Conservation (phyloP, 257 asterid genomes). For the Oldenlandia corymbosa region DNA sequence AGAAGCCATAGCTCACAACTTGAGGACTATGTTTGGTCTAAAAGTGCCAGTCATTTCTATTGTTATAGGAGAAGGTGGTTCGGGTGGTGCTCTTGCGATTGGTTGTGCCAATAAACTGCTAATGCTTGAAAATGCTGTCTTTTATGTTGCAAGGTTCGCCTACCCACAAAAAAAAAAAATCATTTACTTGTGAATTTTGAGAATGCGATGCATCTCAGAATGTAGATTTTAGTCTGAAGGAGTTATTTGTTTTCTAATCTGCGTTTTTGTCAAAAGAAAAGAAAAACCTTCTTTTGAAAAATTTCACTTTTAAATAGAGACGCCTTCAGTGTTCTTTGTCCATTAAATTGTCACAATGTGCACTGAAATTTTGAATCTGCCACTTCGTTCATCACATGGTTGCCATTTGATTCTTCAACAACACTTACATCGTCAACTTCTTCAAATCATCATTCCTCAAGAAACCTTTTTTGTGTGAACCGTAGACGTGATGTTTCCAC, state of each 20-base stretch:
- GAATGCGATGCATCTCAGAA: not conserved
- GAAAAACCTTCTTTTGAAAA: too few species aligned
- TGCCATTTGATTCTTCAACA: too few species aligned
- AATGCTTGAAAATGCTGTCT: conserved; percentile 98
- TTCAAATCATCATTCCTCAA: too few species aligned
- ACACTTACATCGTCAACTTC: too few species aligned
- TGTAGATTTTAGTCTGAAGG: too few species aligned
- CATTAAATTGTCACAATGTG: not conserved
- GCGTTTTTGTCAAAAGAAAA: too few species aligned
- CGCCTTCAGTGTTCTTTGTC: not conserved
- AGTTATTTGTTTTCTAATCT: not conserved
- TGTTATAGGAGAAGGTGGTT: conserved; percentile 98
- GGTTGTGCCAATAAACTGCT: conserved; percentile 90
- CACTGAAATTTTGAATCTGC: not conserved
- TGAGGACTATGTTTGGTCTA: conserved; percentile 97
- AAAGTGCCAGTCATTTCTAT: conserved; percentile 87
- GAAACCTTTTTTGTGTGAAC: conserved; percentile 2
- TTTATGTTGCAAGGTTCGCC: conserved; percentile 92
- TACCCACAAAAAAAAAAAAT: not conserved
- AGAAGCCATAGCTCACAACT: conserved; percentile 91
- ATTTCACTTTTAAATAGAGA: not conserved
- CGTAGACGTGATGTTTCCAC: not conserved
- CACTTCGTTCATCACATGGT: not conserved
- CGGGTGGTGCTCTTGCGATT: conserved; percentile 99
- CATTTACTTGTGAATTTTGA: not conserved